Evolutionary conservation across 345 rosid genomes (phyloP).

Genomic region (Populus simonii): DNA sequence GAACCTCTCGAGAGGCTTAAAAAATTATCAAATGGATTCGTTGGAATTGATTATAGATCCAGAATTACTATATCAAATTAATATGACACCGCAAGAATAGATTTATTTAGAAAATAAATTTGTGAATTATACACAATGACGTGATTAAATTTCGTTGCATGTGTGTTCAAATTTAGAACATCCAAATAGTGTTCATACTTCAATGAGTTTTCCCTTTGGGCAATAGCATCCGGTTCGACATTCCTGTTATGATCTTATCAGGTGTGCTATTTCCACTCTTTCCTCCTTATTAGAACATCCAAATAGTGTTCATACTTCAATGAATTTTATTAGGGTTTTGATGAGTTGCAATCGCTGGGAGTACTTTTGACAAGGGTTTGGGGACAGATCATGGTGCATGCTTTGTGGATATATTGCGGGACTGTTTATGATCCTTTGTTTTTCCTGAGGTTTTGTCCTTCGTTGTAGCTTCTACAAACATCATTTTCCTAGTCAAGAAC

Average conservation of each 20-base stretch:
- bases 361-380: too few species aligned
- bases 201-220: too few species aligned
- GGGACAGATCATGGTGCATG: too few species aligned
- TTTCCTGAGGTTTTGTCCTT: too few species aligned
- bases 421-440: too few species aligned
- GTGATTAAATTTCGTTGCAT: background rate
- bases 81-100: background rate
- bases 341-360: background rate
- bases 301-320: too few species aligned
- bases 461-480: too few species aligned
- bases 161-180: background rate
- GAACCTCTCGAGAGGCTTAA: background rate
- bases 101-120: background rate
- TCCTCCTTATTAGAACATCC: background rate
- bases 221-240: too few species aligned
- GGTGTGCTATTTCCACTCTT: background rate
- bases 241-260: too few species aligned
- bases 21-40: background rate
- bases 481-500: too few species aligned
- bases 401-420: too few species aligned
- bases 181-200: too few species aligned
- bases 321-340: background rate
- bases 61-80: background rate
- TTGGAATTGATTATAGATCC: background rate
- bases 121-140: background rate